These are phyloP conservation scores for Ascosphaera apis DNA, from an alignment of 2,329 filamentous ascomycete genomes.

Conservation along the genomic window DNA sequence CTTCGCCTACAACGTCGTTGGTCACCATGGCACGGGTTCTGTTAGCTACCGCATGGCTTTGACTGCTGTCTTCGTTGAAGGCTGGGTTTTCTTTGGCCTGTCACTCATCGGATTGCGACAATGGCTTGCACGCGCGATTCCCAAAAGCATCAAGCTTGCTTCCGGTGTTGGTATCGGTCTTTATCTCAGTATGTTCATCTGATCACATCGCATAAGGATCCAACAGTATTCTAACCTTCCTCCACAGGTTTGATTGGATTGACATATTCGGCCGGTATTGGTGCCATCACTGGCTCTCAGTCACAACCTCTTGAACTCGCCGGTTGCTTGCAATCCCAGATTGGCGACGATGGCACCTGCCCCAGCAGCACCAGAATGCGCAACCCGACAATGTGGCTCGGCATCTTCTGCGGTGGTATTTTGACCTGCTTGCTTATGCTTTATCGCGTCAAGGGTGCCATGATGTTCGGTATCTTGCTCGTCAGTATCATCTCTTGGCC, in stretches of 20 bases:
- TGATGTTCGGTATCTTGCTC: constrained; percentile 61
- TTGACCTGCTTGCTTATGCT: constrained; percentile 61
- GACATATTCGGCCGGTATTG: constrained; percentile 65
- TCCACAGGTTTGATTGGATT: constrained; percentile 30
- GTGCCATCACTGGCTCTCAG: constrained; percentile 45
- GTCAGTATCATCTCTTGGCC: constrained; percentile 84
- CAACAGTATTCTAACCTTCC: constrained; percentile 1
- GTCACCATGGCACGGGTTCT: constrained; percentile 47
- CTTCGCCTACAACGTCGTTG: constrained; percentile 63
- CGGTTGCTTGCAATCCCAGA: constrained; percentile 38
- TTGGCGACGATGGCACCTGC: constrained; percentile 31
- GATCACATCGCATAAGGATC: background rate
- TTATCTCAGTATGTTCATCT: constrained; percentile 29
- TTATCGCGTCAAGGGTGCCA: constrained; percentile 68
- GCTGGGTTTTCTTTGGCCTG: constrained; percentile 60
- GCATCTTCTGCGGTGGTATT: constrained; percentile 67
- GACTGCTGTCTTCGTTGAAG: constrained; percentile 74
- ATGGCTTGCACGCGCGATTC: constrained; percentile 68
- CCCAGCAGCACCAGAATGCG: constrained; percentile 50
- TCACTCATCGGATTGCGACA: constrained; percentile 64
- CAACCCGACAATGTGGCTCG: constrained; percentile 64
- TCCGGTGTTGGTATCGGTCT: constrained; percentile 70
- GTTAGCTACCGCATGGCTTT: constrained; percentile 56
- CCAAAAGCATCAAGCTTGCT: constrained; percentile 64
- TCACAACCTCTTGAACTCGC: constrained; percentile 51